These are phyloP conservation scores for Tetrahymena malaccensis DNA, from an alignment of 73 alveolate species.

Conservation along the genomic window DNA sequence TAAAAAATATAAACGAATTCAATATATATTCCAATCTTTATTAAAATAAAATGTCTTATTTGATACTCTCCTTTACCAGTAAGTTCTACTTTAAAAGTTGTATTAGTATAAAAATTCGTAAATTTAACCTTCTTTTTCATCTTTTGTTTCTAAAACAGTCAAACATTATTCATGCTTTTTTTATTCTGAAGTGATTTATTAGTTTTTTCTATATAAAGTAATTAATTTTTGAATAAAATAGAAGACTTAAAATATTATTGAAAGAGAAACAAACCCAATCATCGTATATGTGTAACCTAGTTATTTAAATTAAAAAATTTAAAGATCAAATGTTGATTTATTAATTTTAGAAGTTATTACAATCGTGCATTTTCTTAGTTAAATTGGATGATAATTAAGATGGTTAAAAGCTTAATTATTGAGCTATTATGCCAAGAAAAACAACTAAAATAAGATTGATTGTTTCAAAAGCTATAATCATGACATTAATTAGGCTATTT, in stretches of 20 bases:
- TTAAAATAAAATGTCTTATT: background rate
- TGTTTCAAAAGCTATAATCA: background rate
- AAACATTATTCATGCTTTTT: background rate
- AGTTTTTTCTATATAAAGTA: too few relatives aligned
- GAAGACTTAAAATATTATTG: background rate
- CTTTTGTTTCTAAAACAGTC: background rate
- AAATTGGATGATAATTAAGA: too few relatives aligned
- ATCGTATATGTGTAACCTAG: background rate
- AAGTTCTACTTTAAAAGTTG: background rate
- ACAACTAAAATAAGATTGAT: background rate
- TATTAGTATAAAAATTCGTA: background rate
- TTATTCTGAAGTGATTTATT: background rate
- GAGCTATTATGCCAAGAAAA: background rate
- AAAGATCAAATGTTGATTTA: too few relatives aligned
- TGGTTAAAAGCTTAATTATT: too few relatives aligned
- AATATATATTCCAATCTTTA: background rate
- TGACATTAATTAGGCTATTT: background rate
- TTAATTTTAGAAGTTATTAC: background rate
- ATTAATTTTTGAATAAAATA: too few relatives aligned
- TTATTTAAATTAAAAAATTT: too few relatives aligned
- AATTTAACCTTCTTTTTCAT: background rate
- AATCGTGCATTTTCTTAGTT: background rate
- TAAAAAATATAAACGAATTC: too few relatives aligned
- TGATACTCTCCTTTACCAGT: background rate
- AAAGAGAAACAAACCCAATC: background rate